phyloP scores from a whole-genome alignment of 2,329 filamentous ascomycete species.

The Monosporascus ibericus region DNA sequence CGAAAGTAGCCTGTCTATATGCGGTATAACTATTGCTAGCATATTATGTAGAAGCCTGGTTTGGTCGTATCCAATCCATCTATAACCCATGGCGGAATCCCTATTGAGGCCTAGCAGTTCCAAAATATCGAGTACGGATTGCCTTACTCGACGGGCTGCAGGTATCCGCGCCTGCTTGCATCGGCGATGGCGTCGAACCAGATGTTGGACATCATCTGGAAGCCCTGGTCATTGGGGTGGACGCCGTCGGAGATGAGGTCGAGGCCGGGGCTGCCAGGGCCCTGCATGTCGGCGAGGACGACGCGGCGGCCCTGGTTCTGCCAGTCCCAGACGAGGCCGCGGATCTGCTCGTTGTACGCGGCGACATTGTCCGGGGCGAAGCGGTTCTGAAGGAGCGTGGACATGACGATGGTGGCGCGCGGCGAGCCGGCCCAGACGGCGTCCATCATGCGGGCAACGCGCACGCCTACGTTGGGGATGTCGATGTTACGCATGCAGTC shows the following conservation, averaged over 20 bases:
- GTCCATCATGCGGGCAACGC: constrained; percentile 15
- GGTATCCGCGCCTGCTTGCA: constrained; percentile 12
- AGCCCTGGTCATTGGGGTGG: constrained; percentile 18
- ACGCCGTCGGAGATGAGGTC: constrained; percentile 20
- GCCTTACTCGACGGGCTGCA: constrained; percentile 2
- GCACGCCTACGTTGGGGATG: constrained; percentile 9
- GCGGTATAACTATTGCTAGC: too few species aligned
- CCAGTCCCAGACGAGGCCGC: constrained; percentile 6
- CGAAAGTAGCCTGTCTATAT: too few species aligned
- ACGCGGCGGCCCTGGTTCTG: constrained; percentile 7
- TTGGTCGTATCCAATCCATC: too few species aligned
- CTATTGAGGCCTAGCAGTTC: too few species aligned
- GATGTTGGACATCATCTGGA: constrained; percentile 17
- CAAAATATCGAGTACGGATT: too few species aligned
- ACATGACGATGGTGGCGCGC: constrained; percentile 18
- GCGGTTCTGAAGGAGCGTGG: constrained; percentile 17
- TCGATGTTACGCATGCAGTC: constrained; percentile 21
- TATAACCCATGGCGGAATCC: too few species aligned
- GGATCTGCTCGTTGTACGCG: constrained; percentile 15
- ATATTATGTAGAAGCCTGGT: too few species aligned
- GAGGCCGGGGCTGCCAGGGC: constrained; percentile 8
- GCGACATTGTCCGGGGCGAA: constrained; percentile 15
- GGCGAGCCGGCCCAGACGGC: constrained; percentile 17
- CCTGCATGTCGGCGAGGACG: constrained; percentile 22
- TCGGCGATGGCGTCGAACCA: constrained; percentile 15